phyloP scores from a whole-genome alignment of 2,329 filamentous ascomycete species.

The Diaporthe sp. region DNA sequence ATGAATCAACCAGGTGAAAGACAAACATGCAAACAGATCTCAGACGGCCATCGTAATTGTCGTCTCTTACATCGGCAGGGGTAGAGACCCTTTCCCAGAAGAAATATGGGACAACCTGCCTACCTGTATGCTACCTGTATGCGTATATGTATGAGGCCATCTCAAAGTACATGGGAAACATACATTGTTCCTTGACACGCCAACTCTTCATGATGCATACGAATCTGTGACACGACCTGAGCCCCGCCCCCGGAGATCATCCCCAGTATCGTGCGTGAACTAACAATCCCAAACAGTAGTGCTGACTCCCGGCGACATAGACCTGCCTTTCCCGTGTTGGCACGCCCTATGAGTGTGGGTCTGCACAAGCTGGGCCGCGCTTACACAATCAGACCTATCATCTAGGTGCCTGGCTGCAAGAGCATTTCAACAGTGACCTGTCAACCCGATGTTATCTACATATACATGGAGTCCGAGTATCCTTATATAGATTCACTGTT shows the following conservation, averaged over 20 bases:
- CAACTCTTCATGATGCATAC: neutral
- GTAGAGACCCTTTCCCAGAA: neutral
- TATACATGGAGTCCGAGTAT: neutral
- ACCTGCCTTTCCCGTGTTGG: neutral
- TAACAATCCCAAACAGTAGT: neutral
- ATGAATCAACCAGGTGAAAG: neutral
- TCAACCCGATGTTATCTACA: neutral
- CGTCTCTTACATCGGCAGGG: neutral
- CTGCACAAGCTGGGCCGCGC: neutral
- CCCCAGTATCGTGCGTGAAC: neutral
- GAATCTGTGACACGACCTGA: neutral
- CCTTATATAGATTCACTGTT: neutral
- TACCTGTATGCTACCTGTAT: neutral
- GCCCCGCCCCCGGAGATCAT: neutral
- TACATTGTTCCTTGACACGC: neutral
- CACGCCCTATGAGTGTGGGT: slow-evolving; percentile 9
- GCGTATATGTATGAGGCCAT: too few species aligned
- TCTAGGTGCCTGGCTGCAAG: neutral
- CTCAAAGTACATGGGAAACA: neutral
- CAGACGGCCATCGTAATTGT: neutral
- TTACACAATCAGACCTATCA: neutral
- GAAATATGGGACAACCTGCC: neutral
- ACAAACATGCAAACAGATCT: too few species aligned
- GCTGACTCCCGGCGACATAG: neutral
- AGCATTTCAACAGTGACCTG: neutral